phyloP scores from a whole-genome alignment of 2,329 filamentous ascomycete species.

The Macroventuria anomochaeta region DNA sequence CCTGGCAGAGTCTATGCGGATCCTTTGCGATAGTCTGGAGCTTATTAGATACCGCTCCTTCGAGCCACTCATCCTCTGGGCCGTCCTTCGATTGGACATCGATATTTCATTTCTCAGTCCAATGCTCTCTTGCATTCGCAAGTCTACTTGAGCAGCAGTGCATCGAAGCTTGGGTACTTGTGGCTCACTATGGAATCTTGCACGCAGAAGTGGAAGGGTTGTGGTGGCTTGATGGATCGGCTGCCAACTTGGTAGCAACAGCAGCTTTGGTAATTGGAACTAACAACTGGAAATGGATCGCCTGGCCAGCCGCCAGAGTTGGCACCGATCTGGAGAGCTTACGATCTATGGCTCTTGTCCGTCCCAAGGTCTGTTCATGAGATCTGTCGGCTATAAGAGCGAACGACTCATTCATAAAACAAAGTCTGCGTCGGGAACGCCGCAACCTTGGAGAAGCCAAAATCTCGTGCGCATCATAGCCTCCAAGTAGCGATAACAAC shows the following conservation, averaged over 20 bases:
- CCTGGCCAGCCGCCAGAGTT: slow-evolving; percentile 30
- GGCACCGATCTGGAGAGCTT: slow-evolving; percentile 28
- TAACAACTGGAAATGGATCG: slow-evolving; percentile 32
- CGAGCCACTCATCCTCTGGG: not conserved
- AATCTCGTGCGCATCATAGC: not conserved
- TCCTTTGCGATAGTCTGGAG: slow-evolving; percentile 32
- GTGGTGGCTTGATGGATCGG: slow-evolving; percentile 33
- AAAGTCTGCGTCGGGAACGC: not conserved
- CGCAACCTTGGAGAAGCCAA: not conserved
- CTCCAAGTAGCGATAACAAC: not conserved
- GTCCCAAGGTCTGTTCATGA: slow-evolving; percentile 2
- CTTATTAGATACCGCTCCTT: slow-evolving; percentile 15
- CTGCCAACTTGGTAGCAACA: slow-evolving; percentile 25
- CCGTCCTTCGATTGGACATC: slow-evolving; percentile 29
- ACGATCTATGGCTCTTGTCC: slow-evolving; percentile 1
- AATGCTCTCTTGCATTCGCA: slow-evolving; percentile 25
- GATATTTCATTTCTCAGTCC: slow-evolving; percentile 26
- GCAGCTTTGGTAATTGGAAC: slow-evolving; percentile 34
- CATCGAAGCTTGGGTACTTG: slow-evolving; percentile 37
- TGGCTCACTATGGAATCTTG: slow-evolving; percentile 39
- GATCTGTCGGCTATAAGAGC: not conserved
- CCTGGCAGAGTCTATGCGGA: slow-evolving; percentile 27
- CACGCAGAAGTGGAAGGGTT: slow-evolving; percentile 19
- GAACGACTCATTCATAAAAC: not conserved
- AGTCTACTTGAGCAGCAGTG: slow-evolving; percentile 27